Conservation (phyloP, 495 filamentous ascomycete genomes). For the Penicillium tannophilum region DNA sequence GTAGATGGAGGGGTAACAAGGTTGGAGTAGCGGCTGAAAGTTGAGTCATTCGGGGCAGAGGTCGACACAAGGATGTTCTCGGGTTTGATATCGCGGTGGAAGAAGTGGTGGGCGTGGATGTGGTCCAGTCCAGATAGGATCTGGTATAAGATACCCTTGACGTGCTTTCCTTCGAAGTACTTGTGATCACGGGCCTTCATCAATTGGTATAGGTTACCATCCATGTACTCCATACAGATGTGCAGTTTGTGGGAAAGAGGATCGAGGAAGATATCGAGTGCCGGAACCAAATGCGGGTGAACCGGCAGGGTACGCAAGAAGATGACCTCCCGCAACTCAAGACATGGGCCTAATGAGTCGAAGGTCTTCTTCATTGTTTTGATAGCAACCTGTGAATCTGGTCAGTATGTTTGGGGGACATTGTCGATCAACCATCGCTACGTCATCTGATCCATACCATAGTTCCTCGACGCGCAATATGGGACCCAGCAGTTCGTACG, state of each 20-base stretch:
- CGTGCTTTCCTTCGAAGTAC: slow-evolving; percentile 81
- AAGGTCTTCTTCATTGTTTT: slow-evolving; percentile 99
- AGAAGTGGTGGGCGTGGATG: slow-evolving; percentile 96
- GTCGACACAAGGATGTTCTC: slow-evolving; percentile 98
- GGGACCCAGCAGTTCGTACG: slow-evolving; percentile 85
- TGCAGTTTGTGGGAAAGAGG: slow-evolving; percentile 94
- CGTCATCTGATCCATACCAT: slow-evolving; percentile 60
- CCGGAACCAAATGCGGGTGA: slow-evolving; percentile 91
- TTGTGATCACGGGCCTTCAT: slow-evolving; percentile 99
- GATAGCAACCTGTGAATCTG: slow-evolving; percentile 79
- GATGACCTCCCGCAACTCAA: slow-evolving; percentile 94
- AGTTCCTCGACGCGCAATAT: slow-evolving; percentile 85
- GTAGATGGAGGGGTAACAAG: slow-evolving; percentile 94
- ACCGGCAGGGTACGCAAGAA: slow-evolving; percentile 86
- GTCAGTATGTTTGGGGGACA: slow-evolving; percentile 5
- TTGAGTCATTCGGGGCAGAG: slow-evolving; percentile 78
- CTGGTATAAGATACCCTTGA: slow-evolving; percentile 97
- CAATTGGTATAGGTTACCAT: slow-evolving; percentile 96
- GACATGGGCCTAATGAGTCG: slow-evolving; percentile 82
- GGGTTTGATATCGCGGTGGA: slow-evolving; percentile 98
- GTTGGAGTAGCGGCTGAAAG: slow-evolving; percentile 88
- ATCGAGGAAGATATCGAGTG: slow-evolving; percentile 98
- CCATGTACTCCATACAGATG: slow-evolving; percentile 99
- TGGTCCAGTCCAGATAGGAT: slow-evolving; percentile 96
- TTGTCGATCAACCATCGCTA: slow-evolving; percentile 1